Conservation (phyloP, 805 yeast genomes). For the Aciculoconidium aculeatum region DNA sequence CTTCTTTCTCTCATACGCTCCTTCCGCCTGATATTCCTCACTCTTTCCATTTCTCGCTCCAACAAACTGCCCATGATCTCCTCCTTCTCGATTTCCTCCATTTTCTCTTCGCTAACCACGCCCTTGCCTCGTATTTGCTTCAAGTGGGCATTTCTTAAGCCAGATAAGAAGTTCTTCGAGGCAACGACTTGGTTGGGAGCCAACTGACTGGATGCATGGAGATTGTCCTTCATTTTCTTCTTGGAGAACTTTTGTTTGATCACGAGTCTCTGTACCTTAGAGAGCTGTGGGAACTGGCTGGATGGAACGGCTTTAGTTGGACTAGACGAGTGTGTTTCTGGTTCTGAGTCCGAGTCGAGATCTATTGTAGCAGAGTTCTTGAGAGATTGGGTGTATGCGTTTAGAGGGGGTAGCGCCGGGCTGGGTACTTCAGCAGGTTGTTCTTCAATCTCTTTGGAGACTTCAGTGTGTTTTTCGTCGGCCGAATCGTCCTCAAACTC, state of each 20-base stretch:
- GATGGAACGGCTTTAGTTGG: slow-evolving; percentile 6
- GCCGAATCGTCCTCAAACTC: slow-evolving; percentile 27
- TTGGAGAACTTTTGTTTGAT: slow-evolving; percentile 28
- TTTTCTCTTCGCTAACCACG: slow-evolving; percentile 23
- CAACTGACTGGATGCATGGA: slow-evolving; percentile 5
- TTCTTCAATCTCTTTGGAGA: slow-evolving; percentile 1
- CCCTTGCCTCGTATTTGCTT: no score
- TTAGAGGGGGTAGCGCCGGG: no score
- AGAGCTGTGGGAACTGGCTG: slow-evolving; percentile 21
- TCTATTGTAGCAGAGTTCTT: slow-evolving; percentile 14
- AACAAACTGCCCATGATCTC: slow-evolving; percentile 40
- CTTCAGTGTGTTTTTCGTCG: slow-evolving; percentile 7
- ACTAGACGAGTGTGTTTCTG: slow-evolving; percentile 11
- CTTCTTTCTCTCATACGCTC: slow-evolving; percentile 34
- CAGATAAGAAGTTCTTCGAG: slow-evolving; percentile 24
- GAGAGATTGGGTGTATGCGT: slow-evolving; percentile 28
- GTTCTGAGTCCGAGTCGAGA: slow-evolving; percentile 26
- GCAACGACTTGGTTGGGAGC: slow-evolving; percentile 5
- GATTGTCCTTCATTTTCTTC: slow-evolving; percentile 13
- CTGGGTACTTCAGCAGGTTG: no score
- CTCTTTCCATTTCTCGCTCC: slow-evolving; percentile 48
- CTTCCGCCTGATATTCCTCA: slow-evolving; percentile 36
- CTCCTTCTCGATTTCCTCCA: slow-evolving; percentile 36
- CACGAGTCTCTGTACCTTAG: slow-evolving; percentile 27
- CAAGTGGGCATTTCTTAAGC: slow-evolving; percentile 39